Percentiles rank a stretch among this genome's conserved stretches.
Conservation (phyloP, 2,329 filamentous ascomycete genomes). For the Phyllosticta capitalensis region DNA sequence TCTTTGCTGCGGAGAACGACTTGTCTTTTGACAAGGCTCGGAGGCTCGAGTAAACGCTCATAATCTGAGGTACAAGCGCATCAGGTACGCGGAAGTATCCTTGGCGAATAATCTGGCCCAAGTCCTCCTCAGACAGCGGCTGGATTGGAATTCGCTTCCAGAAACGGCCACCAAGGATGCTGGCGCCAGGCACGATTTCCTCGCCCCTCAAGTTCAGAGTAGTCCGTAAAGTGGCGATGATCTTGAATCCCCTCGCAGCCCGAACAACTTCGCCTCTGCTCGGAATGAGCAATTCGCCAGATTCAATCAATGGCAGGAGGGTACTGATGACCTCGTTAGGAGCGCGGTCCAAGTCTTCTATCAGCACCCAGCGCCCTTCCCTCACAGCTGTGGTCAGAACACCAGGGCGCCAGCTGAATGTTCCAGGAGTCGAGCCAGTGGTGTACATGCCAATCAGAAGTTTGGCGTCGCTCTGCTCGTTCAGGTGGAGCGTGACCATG, state of each 20-base stretch:
- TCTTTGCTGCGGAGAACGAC: conserved; percentile 43
- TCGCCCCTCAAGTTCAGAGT: conserved; percentile 54
- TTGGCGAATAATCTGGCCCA: conserved; percentile 53
- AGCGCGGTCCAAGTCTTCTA: conserved; percentile 92
- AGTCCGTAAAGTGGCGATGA: conserved; percentile 85
- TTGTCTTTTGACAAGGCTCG: conserved; percentile 31
- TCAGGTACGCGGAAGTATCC: conserved; percentile 16
- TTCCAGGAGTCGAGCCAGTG: conserved; percentile 75
- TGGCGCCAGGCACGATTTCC: conserved; percentile 57
- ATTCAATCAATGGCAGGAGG: conserved; percentile 83
- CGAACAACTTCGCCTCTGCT: conserved; percentile 78
- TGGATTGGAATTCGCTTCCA: conserved; percentile 72
- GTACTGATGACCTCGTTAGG: conserved; percentile 93
- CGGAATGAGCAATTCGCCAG: conserved; percentile 81
- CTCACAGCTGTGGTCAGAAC: conserved; percentile 87
- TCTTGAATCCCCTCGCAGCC: conserved; percentile 75
- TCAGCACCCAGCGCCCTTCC: conserved; percentile 92
- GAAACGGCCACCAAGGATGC: conserved; percentile 72
- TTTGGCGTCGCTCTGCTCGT: conserved; percentile 97
- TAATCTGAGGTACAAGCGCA: conserved; percentile 45
- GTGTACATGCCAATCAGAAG: conserved; percentile 92
- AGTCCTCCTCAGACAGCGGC: conserved; percentile 57
- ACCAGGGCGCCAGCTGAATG: conserved; percentile 85
- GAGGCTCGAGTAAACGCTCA: conserved; percentile 46
- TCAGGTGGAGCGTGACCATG: conserved; percentile 91